These are phyloP conservation scores for Protomyces pachydermus DNA, from an alignment of 1,139 yeast genomes.

Conservation along the genomic window DNA sequence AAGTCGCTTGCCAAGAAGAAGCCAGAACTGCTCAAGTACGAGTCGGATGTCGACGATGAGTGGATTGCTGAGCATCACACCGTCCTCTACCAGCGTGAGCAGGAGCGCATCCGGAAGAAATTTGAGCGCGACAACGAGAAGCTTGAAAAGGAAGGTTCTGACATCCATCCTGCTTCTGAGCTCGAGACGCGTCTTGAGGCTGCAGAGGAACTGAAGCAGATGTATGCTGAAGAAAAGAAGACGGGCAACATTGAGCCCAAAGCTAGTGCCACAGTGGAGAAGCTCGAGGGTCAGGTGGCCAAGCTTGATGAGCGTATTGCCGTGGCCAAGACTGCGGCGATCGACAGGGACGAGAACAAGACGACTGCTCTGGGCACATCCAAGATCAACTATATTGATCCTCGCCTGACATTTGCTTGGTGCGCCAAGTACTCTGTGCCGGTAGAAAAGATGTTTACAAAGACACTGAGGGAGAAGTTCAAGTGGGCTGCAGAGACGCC, in stretches of 20 bases:
- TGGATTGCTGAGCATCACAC: conserved; percentile 48
- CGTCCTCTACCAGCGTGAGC: conserved; percentile 54
- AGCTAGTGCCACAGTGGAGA: conserved; percentile 56
- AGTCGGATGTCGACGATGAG: conserved; percentile 57
- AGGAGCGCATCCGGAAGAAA: conserved; percentile 58
- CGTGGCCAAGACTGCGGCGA: conserved; percentile 65
- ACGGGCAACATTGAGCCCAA: conserved; percentile 58
- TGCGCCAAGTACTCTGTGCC: conserved; percentile 84
- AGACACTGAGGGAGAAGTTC: conserved; percentile 85
- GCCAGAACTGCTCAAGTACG: conserved; percentile 57
- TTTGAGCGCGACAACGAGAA: conserved; percentile 75
- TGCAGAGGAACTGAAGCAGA: conserved; percentile 50
- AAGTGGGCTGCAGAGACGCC: conserved; percentile 93
- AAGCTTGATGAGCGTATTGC: conserved; percentile 66
- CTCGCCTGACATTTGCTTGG: conserved; percentile 84
- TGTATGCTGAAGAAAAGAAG: conserved; percentile 56
- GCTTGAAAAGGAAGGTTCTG: conserved; percentile 53
- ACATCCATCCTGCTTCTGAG: conserved; percentile 51
- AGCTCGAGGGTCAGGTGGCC: conserved; percentile 66
- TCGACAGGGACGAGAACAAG: conserved; percentile 90
- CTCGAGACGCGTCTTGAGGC: conserved; percentile 56
- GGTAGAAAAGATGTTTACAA: conserved; percentile 84
- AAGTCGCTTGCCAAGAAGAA: conserved; percentile 49
- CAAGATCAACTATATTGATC: conserved; percentile 91
- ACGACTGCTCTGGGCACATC: conserved; percentile 91